These are phyloP conservation scores for Pezicula rhizophila DNA, from an alignment of 2,329 filamentous ascomycete species.

Conservation along the genomic window DNA sequence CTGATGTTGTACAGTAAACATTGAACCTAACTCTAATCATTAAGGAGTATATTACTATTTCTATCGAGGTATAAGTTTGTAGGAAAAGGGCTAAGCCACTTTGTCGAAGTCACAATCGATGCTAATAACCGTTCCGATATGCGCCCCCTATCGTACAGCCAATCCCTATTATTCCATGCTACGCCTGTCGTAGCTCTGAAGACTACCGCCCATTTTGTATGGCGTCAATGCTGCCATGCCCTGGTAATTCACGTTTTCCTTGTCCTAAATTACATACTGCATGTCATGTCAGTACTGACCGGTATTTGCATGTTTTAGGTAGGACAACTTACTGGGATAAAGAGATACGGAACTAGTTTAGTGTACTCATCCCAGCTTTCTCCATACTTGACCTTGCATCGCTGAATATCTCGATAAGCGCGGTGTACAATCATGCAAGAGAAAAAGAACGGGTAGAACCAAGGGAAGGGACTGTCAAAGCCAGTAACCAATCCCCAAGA, in stretches of 20 bases:
- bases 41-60: too few species aligned
- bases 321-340: constrained; percentile 57
- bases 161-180: too few species aligned
- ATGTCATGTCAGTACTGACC: background rate
- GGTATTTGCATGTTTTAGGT: background rate
- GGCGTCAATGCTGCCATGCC: too few species aligned
- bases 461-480: constrained; percentile 76
- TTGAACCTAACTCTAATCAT: too few species aligned
- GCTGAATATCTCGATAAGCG: constrained; percentile 66
- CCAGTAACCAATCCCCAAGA: constrained; percentile 78
- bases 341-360: constrained; percentile 73
- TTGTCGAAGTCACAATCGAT: too few species aligned
- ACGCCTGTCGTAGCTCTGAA: too few species aligned
- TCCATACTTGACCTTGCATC: constrained; percentile 73
- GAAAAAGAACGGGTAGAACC: constrained; percentile 87
- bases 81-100: too few species aligned
- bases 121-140: too few species aligned
- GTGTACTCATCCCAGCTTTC: constrained; percentile 79
- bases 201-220: too few species aligned
- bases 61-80: too few species aligned
- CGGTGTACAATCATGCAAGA: constrained; percentile 74
- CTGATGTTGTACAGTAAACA: too few species aligned
- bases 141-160: too few species aligned
- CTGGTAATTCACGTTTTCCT: background rate
- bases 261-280: background rate